Evolutionary conservation across 805 yeast genomes (phyloP).

Genomic region (Barnettozyma californica): DNA sequence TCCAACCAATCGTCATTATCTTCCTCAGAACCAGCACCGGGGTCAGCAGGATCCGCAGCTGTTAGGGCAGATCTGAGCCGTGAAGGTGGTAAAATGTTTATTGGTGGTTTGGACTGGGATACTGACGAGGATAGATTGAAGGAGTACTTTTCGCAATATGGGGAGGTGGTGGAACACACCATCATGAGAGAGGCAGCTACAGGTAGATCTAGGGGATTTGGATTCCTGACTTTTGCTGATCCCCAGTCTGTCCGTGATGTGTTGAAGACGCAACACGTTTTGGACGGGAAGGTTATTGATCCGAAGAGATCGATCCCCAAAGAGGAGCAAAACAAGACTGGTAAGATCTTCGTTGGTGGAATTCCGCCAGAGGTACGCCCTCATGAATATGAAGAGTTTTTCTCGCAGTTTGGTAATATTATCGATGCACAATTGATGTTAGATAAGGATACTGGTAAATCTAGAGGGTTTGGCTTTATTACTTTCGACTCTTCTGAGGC

Average conservation of each 20-base stretch:
- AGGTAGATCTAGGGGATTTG: conserved; percentile 93
- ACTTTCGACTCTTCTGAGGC: conserved; percentile 94
- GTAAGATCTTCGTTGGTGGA: conserved; percentile 97
- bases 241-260: conserved; percentile 84
- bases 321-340: conserved; percentile 95
- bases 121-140: conserved; percentile 84
- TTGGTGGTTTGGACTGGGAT: conserved; percentile 98
- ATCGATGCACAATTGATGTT: conserved; percentile 96
- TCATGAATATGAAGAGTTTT: conserved; percentile 79
- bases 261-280: conserved; percentile 74
- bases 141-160: conserved; percentile 80
- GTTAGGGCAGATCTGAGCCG: conserved; percentile 48
- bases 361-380: conserved; percentile 92
- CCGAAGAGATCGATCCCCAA: conserved; percentile 97
- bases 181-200: conserved; percentile 88
- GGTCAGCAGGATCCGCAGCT: neutral
- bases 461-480: conserved; percentile 95
- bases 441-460: conserved; percentile 94
- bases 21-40: conserved; percentile 3
- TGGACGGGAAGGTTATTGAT: conserved; percentile 94
- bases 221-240: conserved; percentile 81
- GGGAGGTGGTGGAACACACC: conserved; percentile 81
- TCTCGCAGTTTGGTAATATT: conserved; percentile 82
- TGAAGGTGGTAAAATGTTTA: conserved; percentile 87
- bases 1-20: neutral